Conservation (phyloP, 2,329 filamentous ascomycete species). For the Lachnellula occidentalis region DNA sequence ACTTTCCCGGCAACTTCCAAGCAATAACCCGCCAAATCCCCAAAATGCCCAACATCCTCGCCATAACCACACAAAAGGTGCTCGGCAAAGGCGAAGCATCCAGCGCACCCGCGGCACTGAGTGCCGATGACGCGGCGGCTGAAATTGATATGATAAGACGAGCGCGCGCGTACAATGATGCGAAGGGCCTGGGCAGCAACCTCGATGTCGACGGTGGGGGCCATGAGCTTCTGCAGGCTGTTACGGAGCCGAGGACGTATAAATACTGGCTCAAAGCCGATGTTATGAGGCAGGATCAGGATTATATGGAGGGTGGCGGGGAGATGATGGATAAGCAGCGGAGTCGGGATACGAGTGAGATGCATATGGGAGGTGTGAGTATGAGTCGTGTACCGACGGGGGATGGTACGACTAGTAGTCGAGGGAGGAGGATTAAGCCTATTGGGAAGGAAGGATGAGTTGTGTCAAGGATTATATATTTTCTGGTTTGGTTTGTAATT, state of each 20-base stretch:
- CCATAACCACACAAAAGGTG: constrained; percentile 20
- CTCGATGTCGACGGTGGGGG: constrained; percentile 28
- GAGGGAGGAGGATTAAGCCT: constrained; percentile 23
- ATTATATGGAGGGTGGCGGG: constrained; percentile 11
- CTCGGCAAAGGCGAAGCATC: constrained; percentile 21
- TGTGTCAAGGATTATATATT: background rate
- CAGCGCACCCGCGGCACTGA: constrained; percentile 18
- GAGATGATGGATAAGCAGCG: constrained; percentile 14
- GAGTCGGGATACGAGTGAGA: constrained; percentile 14
- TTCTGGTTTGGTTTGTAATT: background rate
- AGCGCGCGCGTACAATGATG: constrained; percentile 27
- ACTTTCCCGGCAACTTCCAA: constrained; percentile 49
- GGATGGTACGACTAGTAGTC: constrained; percentile 12
- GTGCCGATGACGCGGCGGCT: constrained; percentile 22
- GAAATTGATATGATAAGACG: constrained; percentile 29
- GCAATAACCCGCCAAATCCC: constrained; percentile 28
- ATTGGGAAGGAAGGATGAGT: constrained; percentile 4
- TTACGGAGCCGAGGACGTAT: constrained; percentile 14
- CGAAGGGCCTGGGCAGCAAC: constrained; percentile 26
- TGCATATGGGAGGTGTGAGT: constrained; percentile 9
- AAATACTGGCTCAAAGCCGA: constrained; percentile 17
- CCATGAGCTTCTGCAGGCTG: constrained; percentile 20
- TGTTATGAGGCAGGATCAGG: constrained; percentile 4
- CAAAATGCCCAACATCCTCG: constrained; percentile 27
- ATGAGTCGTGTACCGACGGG: constrained; percentile 8